A percentile compares a stretch with the other conserved stretches of the same genome.
Evolutionary conservation across 169 alveolate species (phyloP).

Genomic region (Condylostoma magnum): DNA sequence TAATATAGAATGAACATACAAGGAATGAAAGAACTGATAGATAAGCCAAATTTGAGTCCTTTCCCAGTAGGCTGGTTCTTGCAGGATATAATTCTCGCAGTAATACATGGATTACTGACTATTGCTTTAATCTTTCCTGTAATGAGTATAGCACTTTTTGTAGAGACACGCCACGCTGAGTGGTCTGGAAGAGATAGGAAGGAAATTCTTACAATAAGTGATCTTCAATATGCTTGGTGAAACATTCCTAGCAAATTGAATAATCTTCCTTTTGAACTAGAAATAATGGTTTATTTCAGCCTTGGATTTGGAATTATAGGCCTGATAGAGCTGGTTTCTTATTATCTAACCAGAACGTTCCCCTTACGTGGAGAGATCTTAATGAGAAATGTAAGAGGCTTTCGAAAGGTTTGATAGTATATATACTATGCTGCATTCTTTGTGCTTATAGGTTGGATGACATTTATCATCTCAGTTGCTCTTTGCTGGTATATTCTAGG

Average conservation of each 20-base stretch:
- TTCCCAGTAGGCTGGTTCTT: neutral
- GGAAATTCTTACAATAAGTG: neutral
- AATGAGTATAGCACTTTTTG: neutral
- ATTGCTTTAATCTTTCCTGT: neutral
- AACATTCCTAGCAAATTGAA: neutral
- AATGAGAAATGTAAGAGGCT: neutral
- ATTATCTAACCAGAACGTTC: neutral
- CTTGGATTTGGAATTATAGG: neutral
- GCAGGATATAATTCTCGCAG: neutral
- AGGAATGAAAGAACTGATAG: neutral
- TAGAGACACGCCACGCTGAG: neutral
- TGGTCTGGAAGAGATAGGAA: neutral
- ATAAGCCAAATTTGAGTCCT: neutral
- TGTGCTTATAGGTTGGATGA: neutral
- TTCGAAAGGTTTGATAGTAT: neutral
- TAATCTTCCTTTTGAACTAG: neutral
- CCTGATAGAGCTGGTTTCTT: neutral
- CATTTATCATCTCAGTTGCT: neutral
- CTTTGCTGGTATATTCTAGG: slow-evolving; percentile 8
- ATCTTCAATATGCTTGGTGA: neutral
- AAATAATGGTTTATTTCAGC: neutral
- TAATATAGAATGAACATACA: neutral
- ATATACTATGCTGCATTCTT: neutral
- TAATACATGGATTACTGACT: neutral
- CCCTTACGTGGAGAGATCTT: neutral